Evolutionary conservation across 1,139 yeast species (phyloP), one percentile per base, ranked within the genome.

Genomic region (Sugiyamaella novakii): DNA sequence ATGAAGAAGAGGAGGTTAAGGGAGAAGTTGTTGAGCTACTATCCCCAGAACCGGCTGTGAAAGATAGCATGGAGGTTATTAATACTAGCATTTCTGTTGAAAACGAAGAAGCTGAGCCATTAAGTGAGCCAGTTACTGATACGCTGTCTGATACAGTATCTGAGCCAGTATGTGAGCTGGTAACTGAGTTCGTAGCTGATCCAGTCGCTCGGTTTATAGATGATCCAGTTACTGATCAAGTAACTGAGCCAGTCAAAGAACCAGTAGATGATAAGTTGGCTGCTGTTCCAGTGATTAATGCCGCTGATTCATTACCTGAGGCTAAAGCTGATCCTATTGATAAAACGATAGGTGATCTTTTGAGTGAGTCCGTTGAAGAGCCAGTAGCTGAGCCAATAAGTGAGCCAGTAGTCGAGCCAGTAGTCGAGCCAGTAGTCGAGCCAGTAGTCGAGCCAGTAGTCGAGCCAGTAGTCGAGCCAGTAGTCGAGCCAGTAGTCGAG

Each of bases 361-460:
- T n/a, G n/a, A n/a, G n/a, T n/a, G n/a, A n/a, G n/a, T n/a, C n/a
- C n/a, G n/a, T n/a, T n/a, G n/a, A n/a, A n/a, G n/a, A n/a, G n/a
- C n/a, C n/a, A n/a, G n/a, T n/a, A n/a, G n/a, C n/a, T n/a, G n/a
- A n/a, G n/a, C n/a, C n/a, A n/a, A n/a, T n/a, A n/a, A n/a, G n/a
- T n/a, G n/a, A n/a, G n/a, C n/a, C n/a, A 46, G 31, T 41, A 12
- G 28, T 19, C 11, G 41, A 43, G 17, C 41, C 46, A 19, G 17
- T 28, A 3, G 19, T 4, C 17, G 45, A 31, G 21, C 38, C 28
- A 2, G 21, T 19, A 15, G 14, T 10, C 7, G 35, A 40, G 24
- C 36, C 22, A 14, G 6, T 21, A 18, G 21, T 28, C 3, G 35
- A 27, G 12, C 35, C 43, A 8, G 34, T 33, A 18, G 21, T 5